Conservation (phyloP, 2,329 filamentous ascomycete genomes). For the Penicillium sp. region DNA sequence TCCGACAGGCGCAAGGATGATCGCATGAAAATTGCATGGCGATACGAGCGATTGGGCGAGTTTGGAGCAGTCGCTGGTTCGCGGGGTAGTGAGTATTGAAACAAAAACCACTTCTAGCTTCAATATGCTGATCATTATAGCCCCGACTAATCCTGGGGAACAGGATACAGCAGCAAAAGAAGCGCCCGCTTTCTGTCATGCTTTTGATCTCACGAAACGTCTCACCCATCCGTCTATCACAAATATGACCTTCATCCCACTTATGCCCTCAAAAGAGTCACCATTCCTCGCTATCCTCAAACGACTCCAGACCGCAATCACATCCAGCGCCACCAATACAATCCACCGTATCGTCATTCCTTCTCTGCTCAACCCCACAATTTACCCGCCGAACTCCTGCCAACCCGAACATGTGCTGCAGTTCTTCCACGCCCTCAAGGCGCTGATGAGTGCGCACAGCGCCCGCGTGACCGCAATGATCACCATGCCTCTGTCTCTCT, state of each 20-base stretch:
- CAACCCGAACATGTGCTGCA: constrained; percentile 72
- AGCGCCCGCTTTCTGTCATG: constrained; percentile 63
- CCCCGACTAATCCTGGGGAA: constrained; percentile 29
- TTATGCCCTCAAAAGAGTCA: constrained; percentile 45
- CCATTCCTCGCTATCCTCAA: constrained; percentile 66
- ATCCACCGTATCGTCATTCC: constrained; percentile 86
- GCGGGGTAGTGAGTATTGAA: constrained; percentile 57
- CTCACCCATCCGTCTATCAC: constrained; percentile 57
- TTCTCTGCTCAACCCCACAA: constrained; percentile 77
- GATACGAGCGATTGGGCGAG: constrained; percentile 82
- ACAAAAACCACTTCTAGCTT: neutral
- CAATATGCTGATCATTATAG: constrained; percentile 27
- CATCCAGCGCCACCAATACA: constrained; percentile 57
- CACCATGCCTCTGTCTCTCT: constrained; percentile 76
- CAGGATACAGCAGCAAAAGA: constrained; percentile 47
- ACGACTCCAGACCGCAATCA: constrained; percentile 57
- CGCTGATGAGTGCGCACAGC: constrained; percentile 68
- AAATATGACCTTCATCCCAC: constrained; percentile 54
- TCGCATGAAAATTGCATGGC: constrained; percentile 99
- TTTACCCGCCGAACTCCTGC: constrained; percentile 70
- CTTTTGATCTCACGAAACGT: constrained; percentile 69
- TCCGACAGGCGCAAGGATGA: constrained; percentile 53
- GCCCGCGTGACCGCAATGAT: constrained; percentile 68
- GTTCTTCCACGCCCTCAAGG: constrained; percentile 77
- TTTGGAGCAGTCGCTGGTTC: constrained; percentile 58